Evolutionary conservation across 345 rosid genomes (phyloP), one percentile per base, ranked within the genome.

Genomic region (Eucalyptus paniculata): DNA sequence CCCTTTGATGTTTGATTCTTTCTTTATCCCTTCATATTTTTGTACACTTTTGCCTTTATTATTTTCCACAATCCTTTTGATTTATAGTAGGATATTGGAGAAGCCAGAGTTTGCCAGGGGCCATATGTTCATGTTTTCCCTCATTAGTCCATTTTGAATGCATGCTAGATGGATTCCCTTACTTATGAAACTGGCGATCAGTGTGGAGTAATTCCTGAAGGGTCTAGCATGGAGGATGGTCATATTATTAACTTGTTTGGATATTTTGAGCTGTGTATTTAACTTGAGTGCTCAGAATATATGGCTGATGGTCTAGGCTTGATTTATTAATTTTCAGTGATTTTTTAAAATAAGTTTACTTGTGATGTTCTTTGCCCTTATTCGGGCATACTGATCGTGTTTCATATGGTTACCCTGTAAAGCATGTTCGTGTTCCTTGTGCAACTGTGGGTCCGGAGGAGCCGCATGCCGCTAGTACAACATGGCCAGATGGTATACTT

Each of bases 391-490:
- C 89, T 26, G 47, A 77, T 80, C 86, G 9, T 58, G 53, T 42
- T 45, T 49, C 45, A 47, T 53, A 50, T 90, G 86, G 50, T 91
- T 92, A 89, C 92, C 94, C 94, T 98, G 92, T 88, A 65, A 95
- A 90, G 90, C 93, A 32, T 89, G 89, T 90, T 56, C 93, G 90
- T 90, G 89, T 92, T 93, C 93, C 95, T 3, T 77, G 90, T 91
- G 98, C 99, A 54, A 95, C 99, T 49, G 94, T 95, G 90, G 99
- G 99, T 90, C 99, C 99, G 50, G 97, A 96, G 90, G 99, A 97
- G 94, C 99, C 99, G 30, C 99, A 97, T 94, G 99, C 99, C 23
- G 93, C 98, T 54, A 94, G 97, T 90, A 95, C 96, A 80, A 92
- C 98, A 90, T 97, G 97, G 93, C 99, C 98, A 21, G 98, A 96